Percentiles rank a stretch among this genome's conserved stretches.
phyloP scores from a whole-genome alignment of 768 basidiomycete genomes.

The Tulasnella sp. region DNA sequence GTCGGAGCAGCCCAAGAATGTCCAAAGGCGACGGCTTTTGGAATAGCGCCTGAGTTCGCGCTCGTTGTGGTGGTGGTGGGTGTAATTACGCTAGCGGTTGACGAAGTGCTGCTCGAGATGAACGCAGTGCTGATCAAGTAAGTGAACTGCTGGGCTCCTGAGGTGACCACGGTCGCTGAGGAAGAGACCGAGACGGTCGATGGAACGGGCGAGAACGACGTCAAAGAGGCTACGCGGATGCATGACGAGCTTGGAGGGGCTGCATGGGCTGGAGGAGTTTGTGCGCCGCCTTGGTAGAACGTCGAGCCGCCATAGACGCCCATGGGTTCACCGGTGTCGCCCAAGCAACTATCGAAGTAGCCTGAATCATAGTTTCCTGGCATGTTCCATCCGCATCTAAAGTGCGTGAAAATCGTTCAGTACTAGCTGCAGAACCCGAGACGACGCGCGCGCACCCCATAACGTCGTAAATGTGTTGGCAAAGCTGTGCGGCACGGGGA shows the following conservation, averaged over 20 bases:
- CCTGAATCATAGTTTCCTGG: conserved; percentile 39
- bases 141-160: neutral
- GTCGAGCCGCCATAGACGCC: conserved; percentile 42
- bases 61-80: neutral
- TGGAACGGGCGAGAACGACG: conserved; percentile 13
- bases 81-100: neutral
- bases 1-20: neutral
- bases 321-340: conserved; percentile 40
- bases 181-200: neutral
- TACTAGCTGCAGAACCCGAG: neutral
- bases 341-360: conserved; percentile 45
- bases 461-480: conserved; percentile 44
- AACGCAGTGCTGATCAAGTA: neutral
- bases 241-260: conserved; percentile 33
- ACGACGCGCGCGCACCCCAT: conserved; percentile 33
- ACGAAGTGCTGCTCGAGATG: neutral
- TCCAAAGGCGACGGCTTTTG: neutral
- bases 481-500: conserved; percentile 38
- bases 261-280: conserved; percentile 43
- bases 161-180: neutral
- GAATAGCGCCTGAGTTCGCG: neutral
- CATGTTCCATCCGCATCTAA: conserved; percentile 32
- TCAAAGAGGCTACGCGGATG: conserved; percentile 27
- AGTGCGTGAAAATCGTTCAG: neutral
- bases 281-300: conserved; percentile 38